These are phyloP conservation scores for Phytophthora ohioensis DNA, from an alignment of 352 stramenopile genomes.

Conservation along the genomic window DNA sequence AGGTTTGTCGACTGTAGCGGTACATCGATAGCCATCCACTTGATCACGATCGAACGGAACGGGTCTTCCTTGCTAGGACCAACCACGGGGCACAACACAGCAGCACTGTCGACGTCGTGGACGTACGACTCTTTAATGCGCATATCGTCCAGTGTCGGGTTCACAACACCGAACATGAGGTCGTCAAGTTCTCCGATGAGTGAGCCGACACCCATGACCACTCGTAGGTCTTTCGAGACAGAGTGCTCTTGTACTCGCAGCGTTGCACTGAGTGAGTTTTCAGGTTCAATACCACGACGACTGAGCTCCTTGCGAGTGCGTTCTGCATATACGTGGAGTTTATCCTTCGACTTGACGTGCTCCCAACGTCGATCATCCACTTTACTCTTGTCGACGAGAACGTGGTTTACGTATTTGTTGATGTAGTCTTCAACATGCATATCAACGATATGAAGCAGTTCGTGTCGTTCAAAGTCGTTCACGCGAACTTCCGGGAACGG, in stretches of 20 bases:
- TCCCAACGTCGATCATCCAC: constrained; percentile 32
- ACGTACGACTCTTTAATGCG: constrained; percentile 36
- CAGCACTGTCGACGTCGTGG: constrained; percentile 29
- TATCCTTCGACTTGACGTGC: constrained; percentile 31
- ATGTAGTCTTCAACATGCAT: constrained; percentile 25
- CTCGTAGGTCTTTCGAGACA: constrained; percentile 17
- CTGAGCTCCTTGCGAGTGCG: constrained; percentile 26
- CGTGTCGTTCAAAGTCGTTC: constrained; percentile 15
- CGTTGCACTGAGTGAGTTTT: constrained; percentile 17
- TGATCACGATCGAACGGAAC: constrained; percentile 41
- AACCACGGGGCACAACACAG: constrained; percentile 28
- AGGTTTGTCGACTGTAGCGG: constrained; percentile 31
- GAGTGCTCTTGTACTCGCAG: constrained; percentile 17
- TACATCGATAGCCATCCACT: constrained; percentile 44
- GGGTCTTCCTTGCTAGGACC: constrained; percentile 34
- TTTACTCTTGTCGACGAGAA: constrained; percentile 23
- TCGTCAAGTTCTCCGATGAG: constrained; percentile 41
- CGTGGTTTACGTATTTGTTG: constrained; percentile 35
- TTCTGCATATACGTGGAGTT: constrained; percentile 31
- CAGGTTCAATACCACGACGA: constrained; percentile 16
- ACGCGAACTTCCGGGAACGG: constrained; percentile 25
- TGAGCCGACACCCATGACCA: constrained; percentile 36
- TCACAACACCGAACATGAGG: constrained; percentile 44
- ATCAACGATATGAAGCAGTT: constrained; percentile 29
- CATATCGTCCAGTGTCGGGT: constrained; percentile 40